A percentile compares a stretch with the other conserved stretches of the same genome.
Evolutionary conservation across 371 early-diverging fungal genomes (phyloP).

Genomic region (Mucor lusitanicus): DNA sequence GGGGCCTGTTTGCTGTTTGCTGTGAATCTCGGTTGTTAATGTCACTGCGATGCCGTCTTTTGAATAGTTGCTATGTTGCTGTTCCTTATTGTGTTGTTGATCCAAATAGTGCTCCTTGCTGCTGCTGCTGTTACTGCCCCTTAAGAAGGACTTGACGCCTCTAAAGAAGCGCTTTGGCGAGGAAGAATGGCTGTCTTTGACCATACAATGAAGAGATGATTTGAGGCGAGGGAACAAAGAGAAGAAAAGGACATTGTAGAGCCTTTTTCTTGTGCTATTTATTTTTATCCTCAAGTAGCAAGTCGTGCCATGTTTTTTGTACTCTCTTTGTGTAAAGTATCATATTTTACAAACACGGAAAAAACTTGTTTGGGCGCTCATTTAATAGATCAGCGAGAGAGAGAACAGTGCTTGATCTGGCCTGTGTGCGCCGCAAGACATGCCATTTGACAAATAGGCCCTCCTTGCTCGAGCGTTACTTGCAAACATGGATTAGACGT

Average conservation of each 20-base stretch:
- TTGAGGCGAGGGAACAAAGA: not conserved
- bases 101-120: not conserved
- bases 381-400: not conserved
- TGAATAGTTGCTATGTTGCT: not conserved
- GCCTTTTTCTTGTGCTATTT: not conserved
- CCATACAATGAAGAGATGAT: not conserved
- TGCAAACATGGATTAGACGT: too few species aligned
- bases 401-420: not conserved
- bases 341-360: not conserved
- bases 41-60: constrained; percentile 30
- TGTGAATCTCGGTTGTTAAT: constrained; percentile 26
- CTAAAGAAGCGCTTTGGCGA: constrained; percentile 3
- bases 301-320: constrained; percentile 7
- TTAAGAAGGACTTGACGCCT: constrained; percentile 7
- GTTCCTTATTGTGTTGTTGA: not conserved
- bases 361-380: not conserved
- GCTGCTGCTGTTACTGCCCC: not conserved
- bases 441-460: not conserved
- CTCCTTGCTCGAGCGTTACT: too few species aligned
- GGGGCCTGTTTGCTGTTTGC: not conserved
- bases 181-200: constrained; percentile 2
- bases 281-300: constrained; percentile 5
- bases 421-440: too few species aligned
- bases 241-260: not conserved
- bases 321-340: constrained; percentile 1